A percentile compares a stretch with the other conserved stretches of the same genome.
phyloP scores from a whole-genome alignment of 2,329 filamentous ascomycete genomes.

The Phyllosticta paracitricarpa region DNA sequence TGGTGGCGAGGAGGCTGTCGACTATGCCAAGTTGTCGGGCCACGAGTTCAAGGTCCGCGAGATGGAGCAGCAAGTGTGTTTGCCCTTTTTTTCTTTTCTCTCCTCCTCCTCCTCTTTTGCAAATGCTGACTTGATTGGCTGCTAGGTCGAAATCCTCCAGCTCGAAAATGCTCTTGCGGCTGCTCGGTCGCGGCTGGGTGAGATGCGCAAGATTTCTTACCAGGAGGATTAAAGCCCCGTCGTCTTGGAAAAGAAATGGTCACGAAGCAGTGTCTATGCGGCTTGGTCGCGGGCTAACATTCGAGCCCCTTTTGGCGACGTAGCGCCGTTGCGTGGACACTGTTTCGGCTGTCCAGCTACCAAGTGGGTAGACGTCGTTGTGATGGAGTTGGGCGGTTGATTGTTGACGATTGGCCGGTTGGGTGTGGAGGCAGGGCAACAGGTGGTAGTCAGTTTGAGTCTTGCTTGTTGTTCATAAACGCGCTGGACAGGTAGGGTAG shows the following conservation, averaged over 20 bases:
- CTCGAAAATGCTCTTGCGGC: slow-evolving; percentile 76
- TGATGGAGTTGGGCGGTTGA: too few species aligned
- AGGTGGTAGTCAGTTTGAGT: too few species aligned
- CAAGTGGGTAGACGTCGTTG: too few species aligned
- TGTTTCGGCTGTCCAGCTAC: too few species aligned
- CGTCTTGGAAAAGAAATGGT: not conserved
- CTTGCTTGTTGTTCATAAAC: too few species aligned
- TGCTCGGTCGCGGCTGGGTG: slow-evolving; percentile 74
- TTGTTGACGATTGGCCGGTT: too few species aligned
- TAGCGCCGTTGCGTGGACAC: too few species aligned
- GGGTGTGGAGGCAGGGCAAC: too few species aligned
- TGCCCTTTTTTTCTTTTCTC: slow-evolving; percentile 1
- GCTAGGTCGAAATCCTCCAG: slow-evolving; percentile 89
- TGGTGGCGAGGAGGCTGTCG: slow-evolving; percentile 68
- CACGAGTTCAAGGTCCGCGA: slow-evolving; percentile 98
- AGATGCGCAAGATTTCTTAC: slow-evolving; percentile 98
- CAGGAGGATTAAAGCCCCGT: slow-evolving; percentile 52
- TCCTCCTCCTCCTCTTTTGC: not conserved
- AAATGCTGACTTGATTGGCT: not conserved
- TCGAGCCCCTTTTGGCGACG: too few species aligned
- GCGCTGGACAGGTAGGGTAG: too few species aligned
- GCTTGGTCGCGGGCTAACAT: too few species aligned
- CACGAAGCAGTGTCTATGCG: not conserved
- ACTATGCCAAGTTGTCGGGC: slow-evolving; percentile 77
- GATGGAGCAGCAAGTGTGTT: slow-evolving; percentile 97